Percentiles rank a stretch among this genome's conserved stretches.
Conservation (phyloP, 2,329 filamentous ascomycete genomes). For the Zymoseptoria passerinii region DNA sequence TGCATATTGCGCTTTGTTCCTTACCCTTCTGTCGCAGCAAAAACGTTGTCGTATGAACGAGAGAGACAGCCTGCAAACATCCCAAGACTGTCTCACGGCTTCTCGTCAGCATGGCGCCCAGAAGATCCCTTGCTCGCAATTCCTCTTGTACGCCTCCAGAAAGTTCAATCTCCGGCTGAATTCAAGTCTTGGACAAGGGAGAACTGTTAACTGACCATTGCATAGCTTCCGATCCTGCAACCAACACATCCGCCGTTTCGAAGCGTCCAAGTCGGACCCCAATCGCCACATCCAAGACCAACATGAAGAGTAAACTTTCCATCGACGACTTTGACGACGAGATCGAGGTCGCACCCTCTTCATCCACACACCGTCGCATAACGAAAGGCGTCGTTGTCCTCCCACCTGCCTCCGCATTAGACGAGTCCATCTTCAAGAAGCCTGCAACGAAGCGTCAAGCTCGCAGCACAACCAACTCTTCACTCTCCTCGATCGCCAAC, state of each 20-base stretch:
- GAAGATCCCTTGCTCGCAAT: background rate
- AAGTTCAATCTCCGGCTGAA: background rate
- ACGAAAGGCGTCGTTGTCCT: constrained; percentile 11
- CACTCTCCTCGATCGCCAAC: constrained; percentile 16
- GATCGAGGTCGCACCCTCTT: constrained; percentile 6
- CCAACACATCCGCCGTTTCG: background rate
- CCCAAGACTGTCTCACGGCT: background rate
- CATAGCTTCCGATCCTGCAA: background rate
- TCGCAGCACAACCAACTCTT: constrained; percentile 17
- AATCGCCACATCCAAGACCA: background rate
- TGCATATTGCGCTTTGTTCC: background rate
- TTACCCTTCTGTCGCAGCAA: background rate
- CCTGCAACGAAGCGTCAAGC: constrained; percentile 8
- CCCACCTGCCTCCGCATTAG: constrained; percentile 12
- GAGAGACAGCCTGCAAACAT: background rate
- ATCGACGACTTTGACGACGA: constrained; percentile 10
- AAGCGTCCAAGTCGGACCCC: background rate
- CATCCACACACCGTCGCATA: constrained; percentile 3
- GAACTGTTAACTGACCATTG: background rate
- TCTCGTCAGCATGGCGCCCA: background rate
- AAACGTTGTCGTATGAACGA: background rate
- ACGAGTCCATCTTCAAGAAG: constrained; percentile 13
- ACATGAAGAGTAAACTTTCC: background rate
- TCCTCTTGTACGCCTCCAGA: background rate
- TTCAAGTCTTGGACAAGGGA: background rate